These are phyloP conservation scores for Senecio squalidus DNA, from an alignment of 140 eudicot species.

Conservation along the genomic window DNA sequence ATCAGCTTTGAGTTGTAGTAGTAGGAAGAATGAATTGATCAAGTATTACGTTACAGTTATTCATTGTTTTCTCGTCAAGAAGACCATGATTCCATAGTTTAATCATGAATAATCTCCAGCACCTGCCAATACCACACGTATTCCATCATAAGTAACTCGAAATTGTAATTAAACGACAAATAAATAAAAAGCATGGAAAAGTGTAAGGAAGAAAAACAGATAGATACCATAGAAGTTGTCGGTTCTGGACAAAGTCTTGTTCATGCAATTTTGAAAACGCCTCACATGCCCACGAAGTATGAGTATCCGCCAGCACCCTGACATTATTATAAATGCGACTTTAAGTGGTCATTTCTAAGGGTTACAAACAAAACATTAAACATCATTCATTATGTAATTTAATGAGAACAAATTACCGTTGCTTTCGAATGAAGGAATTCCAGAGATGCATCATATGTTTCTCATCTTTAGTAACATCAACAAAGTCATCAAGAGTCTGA, in stretches of 20 bases:
- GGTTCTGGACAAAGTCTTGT: slow-evolving; percentile 42
- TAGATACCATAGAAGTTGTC: slow-evolving; percentile 64
- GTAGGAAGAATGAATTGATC: slow-evolving; percentile 30
- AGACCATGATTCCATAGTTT: slow-evolving; percentile 93
- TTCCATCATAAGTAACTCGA: background rate
- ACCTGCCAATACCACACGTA: slow-evolving; percentile 48
- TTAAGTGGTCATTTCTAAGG: background rate
- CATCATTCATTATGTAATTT: background rate
- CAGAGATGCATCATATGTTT: slow-evolving; percentile 92
- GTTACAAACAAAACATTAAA: background rate
- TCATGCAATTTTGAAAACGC: slow-evolving; percentile 71
- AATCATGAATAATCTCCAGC: slow-evolving; percentile 83
- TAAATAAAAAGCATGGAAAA: background rate
- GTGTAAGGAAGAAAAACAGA: background rate
- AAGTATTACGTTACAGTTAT: slow-evolving; percentile 59
- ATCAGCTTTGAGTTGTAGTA: slow-evolving; percentile 11
- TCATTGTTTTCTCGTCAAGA: slow-evolving; percentile 67
- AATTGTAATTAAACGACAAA: background rate
- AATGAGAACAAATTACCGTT: slow-evolving; percentile 36
- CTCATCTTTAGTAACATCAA: slow-evolving; percentile 81
- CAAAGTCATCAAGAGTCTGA: slow-evolving; percentile 97
- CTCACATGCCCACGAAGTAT: slow-evolving; percentile 86
- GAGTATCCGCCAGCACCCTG: slow-evolving; percentile 93
- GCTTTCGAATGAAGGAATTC: slow-evolving; percentile 90
- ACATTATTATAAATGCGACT: slow-evolving; percentile 3